A percentile compares a stretch with the other conserved stretches of the same genome.
Conservation (phyloP, 768 basidiomycete genomes). For the Amanita muscaria region DNA sequence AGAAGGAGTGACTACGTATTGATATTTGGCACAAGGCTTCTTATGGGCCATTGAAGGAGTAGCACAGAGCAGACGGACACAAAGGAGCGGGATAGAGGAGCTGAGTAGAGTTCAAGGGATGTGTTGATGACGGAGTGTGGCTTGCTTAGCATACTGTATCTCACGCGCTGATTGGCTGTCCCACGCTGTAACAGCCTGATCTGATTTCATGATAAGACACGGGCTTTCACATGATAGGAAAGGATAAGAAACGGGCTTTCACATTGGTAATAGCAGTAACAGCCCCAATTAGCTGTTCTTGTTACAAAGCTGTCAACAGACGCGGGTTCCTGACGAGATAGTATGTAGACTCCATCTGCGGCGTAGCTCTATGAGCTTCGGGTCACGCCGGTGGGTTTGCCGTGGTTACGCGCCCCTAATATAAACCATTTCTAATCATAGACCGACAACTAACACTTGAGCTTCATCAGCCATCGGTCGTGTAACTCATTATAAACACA, state of each 20-base stretch:
- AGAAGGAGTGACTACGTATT: conserved; percentile 61
- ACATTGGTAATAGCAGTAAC: neutral
- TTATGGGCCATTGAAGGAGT: conserved; percentile 52
- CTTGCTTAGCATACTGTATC: neutral
- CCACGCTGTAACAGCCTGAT: neutral
- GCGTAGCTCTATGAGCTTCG: too few species aligned
- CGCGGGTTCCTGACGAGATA: too few species aligned
- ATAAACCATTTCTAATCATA: too few species aligned
- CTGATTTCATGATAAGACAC: neutral
- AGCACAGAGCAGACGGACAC: conserved; percentile 7
- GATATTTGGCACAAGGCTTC: conserved; percentile 59
- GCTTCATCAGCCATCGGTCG: too few species aligned
- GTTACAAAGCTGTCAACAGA: too few species aligned
- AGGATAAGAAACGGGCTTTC: too few species aligned
- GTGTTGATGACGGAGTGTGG: neutral
- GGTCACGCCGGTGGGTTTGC: too few species aligned
- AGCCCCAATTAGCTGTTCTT: neutral
- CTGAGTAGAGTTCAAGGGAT: conserved; percentile 5
- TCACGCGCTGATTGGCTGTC: neutral
- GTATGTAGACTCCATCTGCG: too few species aligned
- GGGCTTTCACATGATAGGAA: too few species aligned
- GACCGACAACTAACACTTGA: too few species aligned
- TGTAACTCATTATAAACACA: too few species aligned
- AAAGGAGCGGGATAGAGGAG: conserved; percentile 9
- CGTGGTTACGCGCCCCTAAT: too few species aligned